phyloP scores from a whole-genome alignment of 164 flowering plant genomes.

The Annona squamosa region DNA sequence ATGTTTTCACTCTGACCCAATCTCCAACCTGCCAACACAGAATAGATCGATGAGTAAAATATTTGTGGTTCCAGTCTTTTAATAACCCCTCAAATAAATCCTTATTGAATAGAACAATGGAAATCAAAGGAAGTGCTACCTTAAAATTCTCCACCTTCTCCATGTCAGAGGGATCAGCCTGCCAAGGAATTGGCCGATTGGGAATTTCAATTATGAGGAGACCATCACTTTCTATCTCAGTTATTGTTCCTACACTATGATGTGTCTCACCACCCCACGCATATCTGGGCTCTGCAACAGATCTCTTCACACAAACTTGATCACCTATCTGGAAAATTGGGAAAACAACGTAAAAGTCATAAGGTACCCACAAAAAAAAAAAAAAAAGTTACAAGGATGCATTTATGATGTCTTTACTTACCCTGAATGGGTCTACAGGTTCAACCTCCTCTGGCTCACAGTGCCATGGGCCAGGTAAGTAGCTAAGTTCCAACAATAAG shows the following conservation, averaged over 20 bases:
- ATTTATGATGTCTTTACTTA: conserved; percentile 17
- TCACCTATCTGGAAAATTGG: conserved; percentile 66
- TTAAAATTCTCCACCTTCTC: conserved; percentile 93
- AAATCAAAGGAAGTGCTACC: conserved; percentile 34
- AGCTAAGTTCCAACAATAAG: conserved; percentile 76
- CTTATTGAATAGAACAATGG: too few species aligned
- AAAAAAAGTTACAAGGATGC: neutral
- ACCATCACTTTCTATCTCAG: conserved; percentile 90
- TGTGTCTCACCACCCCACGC: conserved; percentile 99
- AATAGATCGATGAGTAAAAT: neutral
- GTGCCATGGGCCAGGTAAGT: conserved; percentile 94
- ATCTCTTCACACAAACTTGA: conserved; percentile 89
- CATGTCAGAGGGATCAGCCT: conserved; percentile 99
- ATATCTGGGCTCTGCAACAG: conserved; percentile 97
- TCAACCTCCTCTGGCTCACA: conserved; percentile 99
- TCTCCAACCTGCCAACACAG: conserved; percentile 68
- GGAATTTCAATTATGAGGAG: conserved; percentile 87
- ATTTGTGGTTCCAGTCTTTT: too few species aligned
- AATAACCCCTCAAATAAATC: too few species aligned
- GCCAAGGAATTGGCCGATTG: conserved; percentile 88
- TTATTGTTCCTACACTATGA: conserved; percentile 89
- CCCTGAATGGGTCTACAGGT: conserved; percentile 86
- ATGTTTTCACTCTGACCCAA: conserved; percentile 91
- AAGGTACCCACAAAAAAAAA: neutral
- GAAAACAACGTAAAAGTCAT: neutral